These are phyloP conservation scores for Monosporascus sp. DNA, from an alignment of 2,329 filamentous ascomycete genomes.

Conservation along the genomic window DNA sequence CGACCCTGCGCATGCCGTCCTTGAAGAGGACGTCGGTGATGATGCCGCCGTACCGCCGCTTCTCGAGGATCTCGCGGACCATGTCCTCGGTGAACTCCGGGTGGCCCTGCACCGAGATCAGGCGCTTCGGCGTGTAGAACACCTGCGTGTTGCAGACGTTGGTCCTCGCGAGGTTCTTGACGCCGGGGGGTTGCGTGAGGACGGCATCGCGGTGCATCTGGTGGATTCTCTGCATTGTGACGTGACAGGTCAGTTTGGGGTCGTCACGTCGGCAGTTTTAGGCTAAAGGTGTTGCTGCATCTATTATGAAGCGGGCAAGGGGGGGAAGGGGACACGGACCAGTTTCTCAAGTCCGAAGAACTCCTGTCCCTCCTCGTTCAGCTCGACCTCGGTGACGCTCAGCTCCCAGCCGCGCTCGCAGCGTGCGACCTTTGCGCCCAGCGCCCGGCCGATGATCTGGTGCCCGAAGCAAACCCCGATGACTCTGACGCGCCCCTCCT, in stretches of 20 bases:
- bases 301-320: not conserved
- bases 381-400: conserved; percentile 62
- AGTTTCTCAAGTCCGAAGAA: conserved; percentile 62
- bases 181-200: conserved; percentile 53
- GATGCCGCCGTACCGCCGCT: conserved; percentile 60
- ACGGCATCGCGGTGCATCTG: conserved; percentile 86
- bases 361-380: conserved; percentile 65
- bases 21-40: conserved; percentile 64
- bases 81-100: conserved; percentile 76
- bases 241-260: not conserved
- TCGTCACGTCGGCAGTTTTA: no score
- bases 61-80: conserved; percentile 60
- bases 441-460: conserved; percentile 72
- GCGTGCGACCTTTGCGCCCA: conserved; percentile 61
- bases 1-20: conserved; percentile 62
- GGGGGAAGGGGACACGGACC: conserved; percentile 28
- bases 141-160: conserved; percentile 69
- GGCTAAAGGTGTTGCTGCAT: no score
- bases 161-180: conserved; percentile 59
- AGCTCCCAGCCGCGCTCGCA: conserved; percentile 74
- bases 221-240: conserved; percentile 54
- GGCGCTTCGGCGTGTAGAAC: conserved; percentile 61
- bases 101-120: conserved; percentile 80
- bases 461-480: conserved; percentile 85
- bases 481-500: conserved; percentile 58